Base-by-base conservation (phyloP, 352 stramenopile species). In the Saprolegnia diclina region DNA sequence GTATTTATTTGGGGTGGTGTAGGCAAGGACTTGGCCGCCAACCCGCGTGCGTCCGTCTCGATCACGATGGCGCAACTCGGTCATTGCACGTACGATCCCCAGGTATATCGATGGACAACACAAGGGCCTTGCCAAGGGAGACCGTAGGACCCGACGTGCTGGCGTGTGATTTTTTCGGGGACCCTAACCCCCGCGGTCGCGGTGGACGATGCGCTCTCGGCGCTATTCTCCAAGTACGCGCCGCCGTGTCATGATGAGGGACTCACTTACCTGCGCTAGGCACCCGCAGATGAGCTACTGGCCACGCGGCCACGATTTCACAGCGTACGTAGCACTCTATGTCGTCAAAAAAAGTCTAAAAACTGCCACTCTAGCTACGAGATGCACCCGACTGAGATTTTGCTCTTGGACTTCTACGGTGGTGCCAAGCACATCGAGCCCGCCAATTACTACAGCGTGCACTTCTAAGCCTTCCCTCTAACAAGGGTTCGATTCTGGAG, bases 131-230 rank as follows among this genome's bases (percentile, higher is more conserved):
- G 9, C 37, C 26, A 75, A 79, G n/a, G n/a, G n/a, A n/a, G n/a
- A n/a, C n/a, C n/a, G 11, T 73, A 85, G 71, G 81, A 91, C 75
- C 83, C 83, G 19, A 91, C 83, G 21, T 91, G 83, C 76, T 88
- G 79, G 81, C 87, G 87, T 54, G 29, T 88, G 55, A 82, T 78
- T 57, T 62, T 91, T 35, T 73, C 78, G 1, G 83, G 83, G 56
- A 77, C 76, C 13, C 76, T 91, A 45, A 68, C 77, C n/a, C 81
- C 77, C 7, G 78, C 89, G 22, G 44, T 70, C 1, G 69, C 38
- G 16, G 78, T 81, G 46, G 74, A 82, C 44, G 73, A 76, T 13
- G 81, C 83, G 13, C 73, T 85, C 29, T 74, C 82, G 59, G 80
- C 76, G 32, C 68, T 91, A n/a, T 91, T 88, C 61, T 89, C 83